Evolutionary conservation across 2,329 filamentous ascomycete species (phyloP).

Genomic region (Cladophialophora chaetospira): DNA sequence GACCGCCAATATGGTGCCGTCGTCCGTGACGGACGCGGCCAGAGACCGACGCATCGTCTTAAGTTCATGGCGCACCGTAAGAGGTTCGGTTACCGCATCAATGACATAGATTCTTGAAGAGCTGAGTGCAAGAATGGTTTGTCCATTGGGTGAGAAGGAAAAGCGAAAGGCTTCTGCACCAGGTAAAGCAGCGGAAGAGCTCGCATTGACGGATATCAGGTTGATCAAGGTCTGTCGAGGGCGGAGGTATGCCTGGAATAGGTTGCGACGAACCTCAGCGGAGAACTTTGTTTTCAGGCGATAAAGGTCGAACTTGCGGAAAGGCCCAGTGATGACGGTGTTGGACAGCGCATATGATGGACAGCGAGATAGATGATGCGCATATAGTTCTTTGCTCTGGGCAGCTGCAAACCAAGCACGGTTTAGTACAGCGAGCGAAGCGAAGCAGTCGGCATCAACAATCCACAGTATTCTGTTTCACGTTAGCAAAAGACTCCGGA

Average conservation of each 20-base stretch:
- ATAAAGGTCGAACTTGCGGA: slow-evolving; percentile 54
- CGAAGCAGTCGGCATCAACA: slow-evolving; percentile 51
- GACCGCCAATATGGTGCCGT: slow-evolving; percentile 75
- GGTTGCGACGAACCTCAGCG: slow-evolving; percentile 71
- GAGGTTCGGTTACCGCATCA: slow-evolving; percentile 61
- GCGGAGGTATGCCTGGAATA: slow-evolving; percentile 74
- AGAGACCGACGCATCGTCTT: slow-evolving; percentile 76
- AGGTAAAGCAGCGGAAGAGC: slow-evolving; percentile 76
- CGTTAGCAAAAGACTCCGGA: slow-evolving; percentile 16
- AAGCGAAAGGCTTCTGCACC: slow-evolving; percentile 86
- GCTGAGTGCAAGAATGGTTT: slow-evolving; percentile 76
- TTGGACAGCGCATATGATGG: slow-evolving; percentile 44
- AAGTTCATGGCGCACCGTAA: slow-evolving; percentile 72
- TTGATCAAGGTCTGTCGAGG: slow-evolving; percentile 73
- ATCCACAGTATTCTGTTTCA: slow-evolving; percentile 48
- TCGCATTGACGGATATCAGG: slow-evolving; percentile 79
- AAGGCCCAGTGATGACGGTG: slow-evolving; percentile 38
- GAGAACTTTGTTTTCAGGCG: slow-evolving; percentile 67
- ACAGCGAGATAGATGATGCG: slow-evolving; percentile 49
- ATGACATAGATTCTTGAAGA: slow-evolving; percentile 82
- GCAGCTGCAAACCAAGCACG: slow-evolving; percentile 48
- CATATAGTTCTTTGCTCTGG: slow-evolving; percentile 48
- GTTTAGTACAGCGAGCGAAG: slow-evolving; percentile 49
- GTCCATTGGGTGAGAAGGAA: slow-evolving; percentile 72
- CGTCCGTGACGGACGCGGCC: slow-evolving; percentile 76